phyloP scores from a whole-genome alignment of 345 rosid species.

The Eucalyptus rudis region DNA sequence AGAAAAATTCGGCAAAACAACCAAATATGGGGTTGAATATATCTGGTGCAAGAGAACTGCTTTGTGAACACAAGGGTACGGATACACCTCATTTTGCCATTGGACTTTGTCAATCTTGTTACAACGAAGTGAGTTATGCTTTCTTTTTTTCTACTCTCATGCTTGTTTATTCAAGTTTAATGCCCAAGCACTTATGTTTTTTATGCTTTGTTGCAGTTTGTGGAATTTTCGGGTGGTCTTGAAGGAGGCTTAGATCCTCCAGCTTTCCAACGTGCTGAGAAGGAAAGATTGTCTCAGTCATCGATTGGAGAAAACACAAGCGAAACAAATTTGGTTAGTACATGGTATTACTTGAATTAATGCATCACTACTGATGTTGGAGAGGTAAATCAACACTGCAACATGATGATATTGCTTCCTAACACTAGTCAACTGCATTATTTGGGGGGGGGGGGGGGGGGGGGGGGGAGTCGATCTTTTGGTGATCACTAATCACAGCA shows the following conservation, averaged over 20 bases:
- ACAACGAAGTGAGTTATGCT: conserved; percentile 33
- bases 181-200: neutral
- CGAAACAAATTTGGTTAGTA: conserved; percentile 11
- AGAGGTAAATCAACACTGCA: neutral
- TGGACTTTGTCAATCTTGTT: conserved; percentile 73
- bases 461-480: neutral
- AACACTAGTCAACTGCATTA: neutral
- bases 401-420: neutral
- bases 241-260: conserved; percentile 90
- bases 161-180: neutral
- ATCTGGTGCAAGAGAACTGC: conserved; percentile 21
- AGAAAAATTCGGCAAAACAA: conserved; percentile 7
- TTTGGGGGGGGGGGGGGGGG: neutral
- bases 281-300: conserved; percentile 41
- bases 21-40: conserved; percentile 5
- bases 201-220: conserved; percentile 30
- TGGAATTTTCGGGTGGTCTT: conserved; percentile 59
- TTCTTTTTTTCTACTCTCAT: neutral
- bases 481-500: neutral
- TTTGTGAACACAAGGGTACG: conserved; percentile 51
- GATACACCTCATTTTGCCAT: conserved; percentile 23
- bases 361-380: neutral
- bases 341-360: neutral
- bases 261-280: conserved; percentile 75
- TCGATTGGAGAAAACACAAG: conserved; percentile 19